Percentiles rank a stretch among this genome's conserved stretches.
Conservation (phyloP, 495 filamentous ascomycete species). For the Hyaloscypha hepaticicola region DNA sequence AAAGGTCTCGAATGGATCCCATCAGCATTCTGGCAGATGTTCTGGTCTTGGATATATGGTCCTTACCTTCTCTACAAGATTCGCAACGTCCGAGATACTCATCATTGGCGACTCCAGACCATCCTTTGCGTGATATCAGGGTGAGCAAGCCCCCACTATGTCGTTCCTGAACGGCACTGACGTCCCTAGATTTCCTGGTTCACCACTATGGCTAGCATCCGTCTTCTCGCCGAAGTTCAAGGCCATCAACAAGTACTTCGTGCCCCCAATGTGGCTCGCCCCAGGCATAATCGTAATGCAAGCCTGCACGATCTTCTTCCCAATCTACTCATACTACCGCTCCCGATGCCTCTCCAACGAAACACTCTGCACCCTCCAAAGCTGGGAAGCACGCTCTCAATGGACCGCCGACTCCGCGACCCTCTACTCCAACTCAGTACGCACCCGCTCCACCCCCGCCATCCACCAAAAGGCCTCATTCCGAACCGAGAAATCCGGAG, state of each 20-base stretch:
- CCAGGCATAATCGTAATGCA: constrained; percentile 55
- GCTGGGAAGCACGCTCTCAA: constrained; percentile 35
- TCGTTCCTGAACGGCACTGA: constrained; percentile 6
- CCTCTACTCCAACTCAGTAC: not conserved
- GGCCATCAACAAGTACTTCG: constrained; percentile 53
- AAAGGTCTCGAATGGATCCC: constrained; percentile 57
- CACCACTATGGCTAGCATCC: constrained; percentile 64
- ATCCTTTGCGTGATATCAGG: constrained; percentile 57
- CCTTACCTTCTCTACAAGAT: constrained; percentile 46
- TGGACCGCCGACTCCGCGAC: constrained; percentile 5
- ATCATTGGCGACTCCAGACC: constrained; percentile 68
- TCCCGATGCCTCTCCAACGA: constrained; percentile 46
- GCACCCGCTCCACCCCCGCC: not conserved
- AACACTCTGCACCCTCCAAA: constrained; percentile 27
- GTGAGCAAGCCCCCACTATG: constrained; percentile 32
- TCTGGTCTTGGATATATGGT: constrained; percentile 63
- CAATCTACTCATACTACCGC: constrained; percentile 54
- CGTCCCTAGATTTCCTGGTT: constrained; percentile 56
- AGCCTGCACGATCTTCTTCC: constrained; percentile 53
- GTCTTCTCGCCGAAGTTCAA: constrained; percentile 58
- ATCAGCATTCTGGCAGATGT: constrained; percentile 59
- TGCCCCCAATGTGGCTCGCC: constrained; percentile 58
- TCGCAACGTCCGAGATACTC: constrained; percentile 58
- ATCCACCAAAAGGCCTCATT: constrained; percentile 26
- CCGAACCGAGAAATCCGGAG: constrained; percentile 34